These are phyloP conservation scores for Candida neerlandica DNA, from an alignment of 1,139 yeast species.

Conservation along the genomic window DNA sequence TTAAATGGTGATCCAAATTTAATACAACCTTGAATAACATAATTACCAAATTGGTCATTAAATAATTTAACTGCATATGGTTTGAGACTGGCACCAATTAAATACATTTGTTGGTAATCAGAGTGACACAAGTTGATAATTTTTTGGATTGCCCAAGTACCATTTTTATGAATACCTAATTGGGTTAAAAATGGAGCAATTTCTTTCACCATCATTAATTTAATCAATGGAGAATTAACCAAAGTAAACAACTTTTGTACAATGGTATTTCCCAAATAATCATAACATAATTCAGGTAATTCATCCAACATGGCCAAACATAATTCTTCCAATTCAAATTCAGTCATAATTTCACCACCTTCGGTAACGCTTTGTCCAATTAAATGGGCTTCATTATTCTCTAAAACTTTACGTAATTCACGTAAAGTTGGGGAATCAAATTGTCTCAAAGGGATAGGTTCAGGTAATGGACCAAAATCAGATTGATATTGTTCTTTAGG, in stretches of 20 bases:
- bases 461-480: conserved; percentile 73
- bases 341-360: conserved; percentile 25
- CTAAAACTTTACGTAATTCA: conserved; percentile 59
- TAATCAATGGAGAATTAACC: conserved; percentile 66
- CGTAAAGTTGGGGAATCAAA: conserved; percentile 85
- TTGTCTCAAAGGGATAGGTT: conserved; percentile 61
- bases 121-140: conserved; percentile 75
- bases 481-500: conserved; percentile 39
- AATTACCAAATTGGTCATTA: conserved; percentile 95
- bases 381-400: conserved; percentile 36
- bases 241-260: conserved; percentile 86
- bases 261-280: conserved; percentile 92
- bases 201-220: conserved; percentile 78
- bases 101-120: conserved; percentile 63
- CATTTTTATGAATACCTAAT: conserved; percentile 94
- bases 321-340: conserved; percentile 73
- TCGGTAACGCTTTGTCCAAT: conserved; percentile 5
- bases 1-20: conserved; percentile 88
- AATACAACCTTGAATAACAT: conserved; percentile 91
- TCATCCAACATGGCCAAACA: conserved; percentile 87
- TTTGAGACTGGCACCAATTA: conserved; percentile 70
- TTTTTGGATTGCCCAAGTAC: conserved; percentile 99
- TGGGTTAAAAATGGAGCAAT: conserved; percentile 84
- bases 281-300: conserved; percentile 88
- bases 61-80: conserved; percentile 86